Evolutionary conservation across 2,329 filamentous ascomycete genomes (phyloP).

Genomic region (Fusarium virguliforme): DNA sequence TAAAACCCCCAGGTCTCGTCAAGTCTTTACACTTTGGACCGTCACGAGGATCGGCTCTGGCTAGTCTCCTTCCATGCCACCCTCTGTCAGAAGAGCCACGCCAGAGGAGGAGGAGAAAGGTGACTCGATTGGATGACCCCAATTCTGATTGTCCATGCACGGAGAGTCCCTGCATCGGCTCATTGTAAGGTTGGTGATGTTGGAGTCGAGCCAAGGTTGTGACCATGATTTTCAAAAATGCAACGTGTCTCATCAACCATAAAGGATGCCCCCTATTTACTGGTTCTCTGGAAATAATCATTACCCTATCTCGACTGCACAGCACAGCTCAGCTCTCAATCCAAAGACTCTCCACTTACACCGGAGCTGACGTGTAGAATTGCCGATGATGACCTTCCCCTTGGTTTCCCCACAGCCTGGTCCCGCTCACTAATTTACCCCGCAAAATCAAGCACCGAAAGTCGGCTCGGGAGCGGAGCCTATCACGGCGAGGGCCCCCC

Average conservation of each 20-base stretch:
- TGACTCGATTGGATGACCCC: neutral
- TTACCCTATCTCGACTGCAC: neutral
- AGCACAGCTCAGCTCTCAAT: neutral
- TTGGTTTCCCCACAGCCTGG: constrained; percentile 34
- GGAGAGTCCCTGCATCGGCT: constrained; percentile 4
- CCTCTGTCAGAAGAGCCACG: neutral
- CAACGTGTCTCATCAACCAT: neutral
- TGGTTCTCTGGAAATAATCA: neutral
- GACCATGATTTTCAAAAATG: neutral
- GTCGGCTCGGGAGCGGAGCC: constrained; percentile 30
- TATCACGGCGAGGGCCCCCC: neutral
- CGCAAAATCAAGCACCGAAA: constrained; percentile 22
- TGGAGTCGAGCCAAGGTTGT: neutral
- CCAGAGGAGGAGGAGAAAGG: neutral
- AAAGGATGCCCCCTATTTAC: neutral
- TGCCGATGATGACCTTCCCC: constrained; percentile 9
- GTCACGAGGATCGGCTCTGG: neutral
- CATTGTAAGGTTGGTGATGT: constrained; percentile 1
- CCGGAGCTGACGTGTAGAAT: constrained; percentile 5
- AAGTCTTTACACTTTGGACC: constrained; percentile 8
- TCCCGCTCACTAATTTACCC: constrained; percentile 28
- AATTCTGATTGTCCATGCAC: constrained; percentile 2
- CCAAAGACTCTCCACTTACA: constrained; percentile 8
- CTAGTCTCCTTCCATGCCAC: neutral
- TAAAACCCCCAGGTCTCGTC: neutral